A percentile compares a stretch with the other conserved stretches of the same genome.
Evolutionary conservation across 208 protist genomes (phyloP).

Genomic region (Leishmania turanica): DNA sequence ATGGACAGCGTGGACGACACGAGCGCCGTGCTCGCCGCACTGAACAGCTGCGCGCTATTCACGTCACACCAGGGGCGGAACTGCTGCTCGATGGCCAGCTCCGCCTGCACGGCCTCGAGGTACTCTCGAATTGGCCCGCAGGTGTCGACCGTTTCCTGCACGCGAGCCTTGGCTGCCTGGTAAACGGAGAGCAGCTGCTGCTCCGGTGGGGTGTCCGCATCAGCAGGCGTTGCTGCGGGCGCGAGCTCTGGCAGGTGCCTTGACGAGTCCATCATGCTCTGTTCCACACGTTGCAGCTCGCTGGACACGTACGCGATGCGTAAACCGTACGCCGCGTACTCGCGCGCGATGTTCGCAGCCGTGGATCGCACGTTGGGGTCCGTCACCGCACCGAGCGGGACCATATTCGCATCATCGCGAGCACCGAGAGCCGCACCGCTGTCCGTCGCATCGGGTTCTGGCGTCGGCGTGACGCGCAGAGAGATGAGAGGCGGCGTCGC

Average conservation of each 20-base stretch:
- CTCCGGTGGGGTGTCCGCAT: conserved; percentile 5
- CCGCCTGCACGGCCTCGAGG: conserved; percentile 38
- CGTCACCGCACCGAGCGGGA: conserved; percentile 25
- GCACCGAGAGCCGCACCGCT: not conserved
- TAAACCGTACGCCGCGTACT: conserved; percentile 28
- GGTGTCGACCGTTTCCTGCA: conserved; percentile 13
- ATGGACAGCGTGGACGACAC: conserved; percentile 6
- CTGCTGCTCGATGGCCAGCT: conserved; percentile 36
- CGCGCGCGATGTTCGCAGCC: conserved; percentile 20
- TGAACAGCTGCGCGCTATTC: conserved; percentile 20
- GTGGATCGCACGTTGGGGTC: conserved; percentile 14
- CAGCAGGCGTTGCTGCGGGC: not conserved
- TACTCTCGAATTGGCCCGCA: conserved; percentile 25
- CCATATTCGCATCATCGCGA: not conserved
- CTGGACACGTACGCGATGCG: conserved; percentile 18
- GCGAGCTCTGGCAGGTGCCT: not conserved
- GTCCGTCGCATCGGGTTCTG: not conserved
- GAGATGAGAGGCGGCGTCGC: not conserved
- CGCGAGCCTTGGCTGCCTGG: conserved; percentile 13
- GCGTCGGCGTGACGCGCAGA: not conserved
- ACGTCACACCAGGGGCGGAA: conserved; percentile 37
- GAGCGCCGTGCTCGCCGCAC: not conserved
- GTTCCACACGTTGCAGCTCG: conserved; percentile 24
- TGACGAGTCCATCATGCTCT: not conserved
- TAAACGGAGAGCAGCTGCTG: conserved; percentile 26